Base-by-base conservation (phyloP, 2,329 filamentous ascomycete species). In the Sclerotinia spermophila region DNA sequence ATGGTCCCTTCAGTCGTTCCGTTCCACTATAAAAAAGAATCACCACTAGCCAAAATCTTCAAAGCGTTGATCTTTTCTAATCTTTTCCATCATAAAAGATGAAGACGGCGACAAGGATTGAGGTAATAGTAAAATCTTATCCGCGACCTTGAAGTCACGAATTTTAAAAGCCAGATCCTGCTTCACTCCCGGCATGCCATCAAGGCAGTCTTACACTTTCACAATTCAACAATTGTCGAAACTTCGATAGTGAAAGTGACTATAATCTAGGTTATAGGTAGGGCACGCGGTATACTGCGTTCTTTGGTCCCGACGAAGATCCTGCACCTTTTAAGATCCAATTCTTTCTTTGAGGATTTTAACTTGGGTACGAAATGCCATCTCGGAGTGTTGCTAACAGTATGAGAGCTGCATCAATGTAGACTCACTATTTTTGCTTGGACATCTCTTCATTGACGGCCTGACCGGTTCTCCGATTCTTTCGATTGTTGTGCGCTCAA, bases 341-440 rank as follows among this genome's bases (percentile, higher is more conserved):
- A 30, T 6, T 0, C n/a, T 30, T 53, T 53, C 51, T 17, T 30
- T 3, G 51, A 30, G 0, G n/a, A 53, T 30, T 30, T 30, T 19
- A 30, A 30, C 3, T 30, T 53, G 51, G 51, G n/a, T 53, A 8
- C 51, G 1, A 53, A 4, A 30, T 8, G 51, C n/a, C 15, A 55
- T 55, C 27, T 30, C 15, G 1, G 27, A 10, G 10, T 55, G 51
- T 30, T 55, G 27, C 27, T 6, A 55, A 10, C 15, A 10, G 7
- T 5, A 55, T 55, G 15, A 0, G 27, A 19, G 2, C 0, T 55
- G 27, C 7, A 5, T 55, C 15, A 19, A n/a, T 10, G 3, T 0
- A 30, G 2, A 30, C 0, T 30, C 27, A 3, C 27, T 55, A 3
- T 19, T 19, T 55, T 13, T 55, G 27, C 51, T n/a, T 55, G 51